Evolutionary conservation across 1,284 basidiomycete genomes (phyloP).

Genomic region (Ganoderma resinaceum): DNA sequence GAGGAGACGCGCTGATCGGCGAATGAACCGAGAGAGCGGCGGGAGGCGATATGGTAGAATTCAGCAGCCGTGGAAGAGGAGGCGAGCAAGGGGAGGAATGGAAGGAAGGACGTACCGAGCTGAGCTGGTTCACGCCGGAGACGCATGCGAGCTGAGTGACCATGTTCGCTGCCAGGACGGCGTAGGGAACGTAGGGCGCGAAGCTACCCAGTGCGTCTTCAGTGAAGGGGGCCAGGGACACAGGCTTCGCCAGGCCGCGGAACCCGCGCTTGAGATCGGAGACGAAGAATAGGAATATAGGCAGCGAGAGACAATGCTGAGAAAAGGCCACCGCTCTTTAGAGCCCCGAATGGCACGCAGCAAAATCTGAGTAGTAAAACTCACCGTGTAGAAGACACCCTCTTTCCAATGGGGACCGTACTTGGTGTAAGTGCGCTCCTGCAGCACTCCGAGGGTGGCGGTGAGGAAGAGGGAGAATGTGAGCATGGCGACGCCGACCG

Average conservation of each 20-base stretch:
- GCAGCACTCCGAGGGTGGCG: constrained; percentile 78
- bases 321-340: background rate
- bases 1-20: constrained; percentile 66
- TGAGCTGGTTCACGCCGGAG: constrained; percentile 85
- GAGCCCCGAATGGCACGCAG: background rate
- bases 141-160: constrained; percentile 87
- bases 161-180: constrained; percentile 73
- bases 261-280: constrained; percentile 65
- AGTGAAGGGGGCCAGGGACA: constrained; percentile 23
- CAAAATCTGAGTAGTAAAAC: background rate
- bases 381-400: constrained; percentile 84
- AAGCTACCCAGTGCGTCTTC: constrained; percentile 16
- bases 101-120: constrained; percentile 60
- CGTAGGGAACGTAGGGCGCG: constrained; percentile 47
- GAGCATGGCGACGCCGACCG: constrained; percentile 77
- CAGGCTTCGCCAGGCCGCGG: constrained; percentile 45
- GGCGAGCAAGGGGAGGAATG: background rate
- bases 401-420: constrained; percentile 87
- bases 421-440: constrained; percentile 80
- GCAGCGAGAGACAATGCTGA: constrained; percentile 77
- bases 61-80: background rate
- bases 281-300: constrained; percentile 73
- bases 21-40: background rate
- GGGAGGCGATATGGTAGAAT: background rate
- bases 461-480: constrained; percentile 76